Evolutionary conservation across 768 basidiomycete genomes (phyloP).

Genomic region (Lactifluus pinguis): DNA sequence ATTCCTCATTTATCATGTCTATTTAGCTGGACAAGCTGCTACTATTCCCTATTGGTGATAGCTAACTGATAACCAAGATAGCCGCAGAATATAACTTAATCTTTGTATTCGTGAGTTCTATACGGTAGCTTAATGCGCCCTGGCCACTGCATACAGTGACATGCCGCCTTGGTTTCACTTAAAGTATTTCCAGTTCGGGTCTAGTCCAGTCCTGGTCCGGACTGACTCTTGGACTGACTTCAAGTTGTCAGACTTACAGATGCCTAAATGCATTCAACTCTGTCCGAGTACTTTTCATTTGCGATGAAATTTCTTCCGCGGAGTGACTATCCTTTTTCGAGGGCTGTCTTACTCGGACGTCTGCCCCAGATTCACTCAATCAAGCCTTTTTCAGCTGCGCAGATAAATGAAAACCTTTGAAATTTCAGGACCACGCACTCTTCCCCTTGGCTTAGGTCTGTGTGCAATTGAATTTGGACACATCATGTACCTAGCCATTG

Average conservation of each 20-base stretch:
- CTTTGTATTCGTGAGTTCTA: no score
- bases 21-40: not conserved
- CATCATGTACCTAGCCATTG: no score
- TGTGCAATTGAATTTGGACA: no score
- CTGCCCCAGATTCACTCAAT: no score
- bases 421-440: no score
- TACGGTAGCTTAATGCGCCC: not conserved
- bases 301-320: not conserved
- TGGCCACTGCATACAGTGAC: not conserved
- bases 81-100: no score
- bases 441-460: no score
- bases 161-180: not conserved
- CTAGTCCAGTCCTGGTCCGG: not conserved
- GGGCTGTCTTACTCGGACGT: not conserved
- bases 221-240: no score
- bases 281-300: no score
- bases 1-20: not conserved
- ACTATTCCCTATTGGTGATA: not conserved
- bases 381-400: not conserved
- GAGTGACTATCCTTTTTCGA: not conserved
- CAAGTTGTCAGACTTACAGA: not conserved
- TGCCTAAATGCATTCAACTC: not conserved
- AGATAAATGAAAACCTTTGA: no score
- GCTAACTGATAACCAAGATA: not conserved
- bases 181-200: slow-evolving; percentile 1